Conservation (phyloP, 148 eudicot species). For the Beta vulgaris region DNA sequence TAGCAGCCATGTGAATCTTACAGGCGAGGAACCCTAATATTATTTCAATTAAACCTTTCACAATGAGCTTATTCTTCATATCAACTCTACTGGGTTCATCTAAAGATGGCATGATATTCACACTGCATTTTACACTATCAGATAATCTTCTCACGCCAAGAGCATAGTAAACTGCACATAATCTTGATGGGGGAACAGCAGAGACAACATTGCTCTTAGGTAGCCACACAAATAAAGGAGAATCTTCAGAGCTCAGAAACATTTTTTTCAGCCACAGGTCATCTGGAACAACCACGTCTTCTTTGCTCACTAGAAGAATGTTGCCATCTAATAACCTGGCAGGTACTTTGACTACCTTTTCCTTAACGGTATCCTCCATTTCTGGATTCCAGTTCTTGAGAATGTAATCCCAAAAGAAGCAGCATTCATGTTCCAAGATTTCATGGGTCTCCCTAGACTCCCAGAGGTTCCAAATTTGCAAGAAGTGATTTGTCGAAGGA, state of each 20-base stretch:
- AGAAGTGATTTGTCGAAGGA: slow-evolving; percentile 12
- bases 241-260: slow-evolving; percentile 7
- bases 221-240: slow-evolving; percentile 24
- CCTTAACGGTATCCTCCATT: neutral
- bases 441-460: neutral
- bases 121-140: slow-evolving; percentile 16
- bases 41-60: slow-evolving; percentile 20
- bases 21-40: slow-evolving; percentile 20
- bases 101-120: slow-evolving; percentile 4
- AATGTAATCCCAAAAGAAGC: slow-evolving; percentile 19
- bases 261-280: slow-evolving; percentile 24
- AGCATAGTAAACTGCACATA: slow-evolving; percentile 8
- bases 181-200: slow-evolving; percentile 1
- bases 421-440: slow-evolving; percentile 1
- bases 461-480: slow-evolving; percentile 19
- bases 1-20: slow-evolving; percentile 19
- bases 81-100: slow-evolving; percentile 1
- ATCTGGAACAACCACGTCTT: slow-evolving; percentile 21
- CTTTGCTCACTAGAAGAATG: slow-evolving; percentile 8
- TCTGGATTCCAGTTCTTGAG: slow-evolving; percentile 15
- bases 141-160: slow-evolving; percentile 20
- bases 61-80: slow-evolving; percentile 18
- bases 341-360: slow-evolving; percentile 15
- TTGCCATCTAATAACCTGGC: neutral
- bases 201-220: slow-evolving; percentile 6